Conservation (phyloP, 2,329 filamentous ascomycete genomes). For the Colletotrichum theobromicola region DNA sequence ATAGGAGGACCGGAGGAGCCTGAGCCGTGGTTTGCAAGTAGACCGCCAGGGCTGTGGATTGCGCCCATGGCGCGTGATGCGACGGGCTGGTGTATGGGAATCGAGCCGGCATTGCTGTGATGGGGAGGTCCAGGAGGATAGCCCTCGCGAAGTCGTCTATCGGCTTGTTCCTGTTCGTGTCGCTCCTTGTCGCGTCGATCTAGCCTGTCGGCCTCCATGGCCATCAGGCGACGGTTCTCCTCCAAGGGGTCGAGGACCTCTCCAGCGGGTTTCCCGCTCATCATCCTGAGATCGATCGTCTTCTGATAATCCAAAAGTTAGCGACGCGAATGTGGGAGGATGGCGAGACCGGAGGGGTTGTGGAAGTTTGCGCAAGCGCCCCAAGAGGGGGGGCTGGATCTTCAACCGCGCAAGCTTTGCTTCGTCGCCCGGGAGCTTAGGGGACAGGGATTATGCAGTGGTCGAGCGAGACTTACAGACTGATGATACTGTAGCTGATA, state of each 20-base stretch:
- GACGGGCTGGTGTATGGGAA: slow-evolving; percentile 93
- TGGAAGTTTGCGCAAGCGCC: slow-evolving; percentile 1
- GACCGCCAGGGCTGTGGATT: slow-evolving; percentile 90
- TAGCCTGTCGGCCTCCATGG: slow-evolving; percentile 44
- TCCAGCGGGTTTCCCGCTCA: slow-evolving; percentile 23
- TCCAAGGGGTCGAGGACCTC: background rate
- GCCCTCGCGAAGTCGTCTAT: slow-evolving; percentile 66
- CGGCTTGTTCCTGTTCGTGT: slow-evolving; percentile 70
- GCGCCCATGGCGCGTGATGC: slow-evolving; percentile 80
- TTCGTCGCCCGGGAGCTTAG: background rate
- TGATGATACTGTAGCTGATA: slow-evolving; percentile 1
- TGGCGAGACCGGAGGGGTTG: background rate
- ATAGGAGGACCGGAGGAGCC: slow-evolving; percentile 62
- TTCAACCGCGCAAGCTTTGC: slow-evolving; percentile 18
- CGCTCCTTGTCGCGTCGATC: slow-evolving; percentile 55
- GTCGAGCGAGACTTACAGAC: slow-evolving; percentile 10
- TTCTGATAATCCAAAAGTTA: background rate
- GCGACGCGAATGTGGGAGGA: background rate
- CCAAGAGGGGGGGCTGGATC: slow-evolving; percentile 13
- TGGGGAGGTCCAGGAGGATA: slow-evolving; percentile 73
- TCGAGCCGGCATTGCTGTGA: slow-evolving; percentile 86
- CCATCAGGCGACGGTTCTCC: slow-evolving; percentile 22
- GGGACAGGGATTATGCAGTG: background rate
- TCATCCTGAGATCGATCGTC: slow-evolving; percentile 22
- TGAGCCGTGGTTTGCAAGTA: slow-evolving; percentile 76